phyloP scores from a whole-genome alignment of 139 green algal species.

The Dunaliella primolecta region DNA sequence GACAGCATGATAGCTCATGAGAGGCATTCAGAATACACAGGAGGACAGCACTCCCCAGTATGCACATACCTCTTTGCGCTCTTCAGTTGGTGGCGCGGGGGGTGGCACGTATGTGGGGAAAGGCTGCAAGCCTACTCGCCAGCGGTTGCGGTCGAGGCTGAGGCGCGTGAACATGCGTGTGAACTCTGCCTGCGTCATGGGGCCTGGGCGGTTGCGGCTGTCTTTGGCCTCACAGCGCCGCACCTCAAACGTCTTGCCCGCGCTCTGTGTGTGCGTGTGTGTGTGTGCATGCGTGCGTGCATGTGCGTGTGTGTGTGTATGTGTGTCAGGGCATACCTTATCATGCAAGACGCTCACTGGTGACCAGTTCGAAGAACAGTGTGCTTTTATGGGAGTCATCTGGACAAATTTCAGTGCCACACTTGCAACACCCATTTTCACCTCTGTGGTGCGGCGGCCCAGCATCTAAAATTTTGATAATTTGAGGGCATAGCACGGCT shows the following conservation, averaged over 20 bases:
- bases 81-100: conserved; percentile 59
- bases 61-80: conserved; percentile 30
- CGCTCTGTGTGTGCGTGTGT: neutral
- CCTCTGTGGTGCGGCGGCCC: too few species aligned
- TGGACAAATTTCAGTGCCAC: neutral
- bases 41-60: neutral
- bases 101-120: conserved; percentile 67
- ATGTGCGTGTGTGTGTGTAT: neutral
- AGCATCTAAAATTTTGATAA: too few species aligned
- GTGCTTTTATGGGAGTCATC: neutral
- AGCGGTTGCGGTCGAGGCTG: conserved; percentile 56
- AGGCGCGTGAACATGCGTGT: conserved; percentile 60
- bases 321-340: too few species aligned
- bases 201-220: conserved; percentile 32
- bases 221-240: conserved; percentile 55
- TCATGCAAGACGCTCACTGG: too few species aligned
- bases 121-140: conserved; percentile 55
- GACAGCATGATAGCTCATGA: neutral
- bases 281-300: conserved; percentile 1
- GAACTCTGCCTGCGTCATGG: conserved; percentile 39
- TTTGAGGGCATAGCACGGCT: too few species aligned
- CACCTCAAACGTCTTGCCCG: conserved; percentile 80
- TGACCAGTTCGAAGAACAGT: neutral
- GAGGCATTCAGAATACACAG: neutral
- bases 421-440: neutral